Evolutionary conservation across 257 asterid species (phyloP).

Genomic region (Craterostigma plantagineum): DNA sequence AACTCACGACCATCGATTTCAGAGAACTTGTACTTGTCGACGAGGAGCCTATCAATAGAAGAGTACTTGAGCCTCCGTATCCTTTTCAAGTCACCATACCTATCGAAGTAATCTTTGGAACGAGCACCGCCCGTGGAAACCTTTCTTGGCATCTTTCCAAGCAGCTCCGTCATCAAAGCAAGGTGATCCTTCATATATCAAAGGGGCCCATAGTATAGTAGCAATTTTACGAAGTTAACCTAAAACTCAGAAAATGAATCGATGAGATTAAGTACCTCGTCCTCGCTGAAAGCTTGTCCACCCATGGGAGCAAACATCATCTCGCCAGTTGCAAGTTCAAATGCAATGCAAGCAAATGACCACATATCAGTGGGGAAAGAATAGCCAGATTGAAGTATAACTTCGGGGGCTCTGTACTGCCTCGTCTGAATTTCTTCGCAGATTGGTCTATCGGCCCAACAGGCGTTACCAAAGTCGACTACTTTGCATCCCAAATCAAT

Average conservation of each 20-base stretch:
- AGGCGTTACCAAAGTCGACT: conserved; percentile 97
- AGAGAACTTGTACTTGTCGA: conserved; percentile 51
- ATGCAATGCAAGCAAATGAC: conserved; percentile 92
- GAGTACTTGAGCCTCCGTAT: conserved; percentile 67
- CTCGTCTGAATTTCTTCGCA: conserved; percentile 95
- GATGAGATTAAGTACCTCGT: conserved; percentile 51
- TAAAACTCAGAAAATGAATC: not conserved
- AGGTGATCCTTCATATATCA: conserved; percentile 99
- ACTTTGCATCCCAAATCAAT: conserved; percentile 74
- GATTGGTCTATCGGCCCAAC: conserved; percentile 75
- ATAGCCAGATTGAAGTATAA: conserved; percentile 71
- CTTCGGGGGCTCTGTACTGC: conserved; percentile 98
- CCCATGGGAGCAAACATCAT: conserved; percentile 88
- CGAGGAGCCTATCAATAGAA: conserved; percentile 52
- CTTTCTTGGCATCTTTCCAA: conserved; percentile 92
- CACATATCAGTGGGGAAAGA: conserved; percentile 87
- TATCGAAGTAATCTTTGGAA: conserved; percentile 77
- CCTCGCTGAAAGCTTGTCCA: conserved; percentile 85
- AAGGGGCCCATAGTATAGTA: too few species aligned
- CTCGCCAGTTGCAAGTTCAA: conserved; percentile 97
- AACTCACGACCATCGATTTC: conserved; percentile 56
- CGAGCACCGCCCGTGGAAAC: conserved; percentile 65
- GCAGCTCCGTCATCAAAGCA: conserved; percentile 95
- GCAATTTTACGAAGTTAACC: not conserved
- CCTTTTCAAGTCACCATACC: conserved; percentile 92